These are phyloP conservation scores for Vanrija sp. DNA, from an alignment of 1,284 basidiomycete species.

Conservation along the genomic window DNA sequence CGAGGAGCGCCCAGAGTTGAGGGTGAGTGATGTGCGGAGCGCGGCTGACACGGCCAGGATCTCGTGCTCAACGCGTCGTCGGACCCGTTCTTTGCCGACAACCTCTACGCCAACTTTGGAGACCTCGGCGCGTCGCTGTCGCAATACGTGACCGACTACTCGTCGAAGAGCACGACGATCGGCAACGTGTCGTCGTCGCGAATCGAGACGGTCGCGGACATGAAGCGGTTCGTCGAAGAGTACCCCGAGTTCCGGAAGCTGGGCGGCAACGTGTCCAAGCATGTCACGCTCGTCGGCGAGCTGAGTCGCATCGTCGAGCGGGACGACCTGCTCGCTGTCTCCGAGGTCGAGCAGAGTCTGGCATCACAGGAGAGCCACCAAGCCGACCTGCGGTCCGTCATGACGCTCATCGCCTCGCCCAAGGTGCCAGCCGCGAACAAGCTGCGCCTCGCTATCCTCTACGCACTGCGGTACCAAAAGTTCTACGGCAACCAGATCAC, in stretches of 20 bases:
- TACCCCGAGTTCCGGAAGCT: conserved; percentile 96
- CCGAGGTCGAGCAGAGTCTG: conserved; percentile 94
- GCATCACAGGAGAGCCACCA: conserved; percentile 79
- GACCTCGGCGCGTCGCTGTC: conserved; percentile 92
- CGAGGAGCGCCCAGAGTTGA: conserved; percentile 79
- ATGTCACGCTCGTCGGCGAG: conserved; percentile 94
- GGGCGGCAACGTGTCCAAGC: conserved; percentile 97
- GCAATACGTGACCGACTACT: conserved; percentile 91
- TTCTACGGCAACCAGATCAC: conserved; percentile 79
- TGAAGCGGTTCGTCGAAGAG: conserved; percentile 97
- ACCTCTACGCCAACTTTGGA: conserved; percentile 92
- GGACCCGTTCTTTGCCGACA: conserved; percentile 90
- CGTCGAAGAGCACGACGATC: conserved; percentile 62
- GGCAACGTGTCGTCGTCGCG: conserved; percentile 54
- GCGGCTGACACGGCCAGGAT: conserved; percentile 61
- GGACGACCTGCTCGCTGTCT: conserved; percentile 80
- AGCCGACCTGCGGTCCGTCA: conserved; percentile 80
- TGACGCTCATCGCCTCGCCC: conserved; percentile 63
- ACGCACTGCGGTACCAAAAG: conserved; percentile 93
- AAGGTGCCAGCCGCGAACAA: conserved; percentile 74
- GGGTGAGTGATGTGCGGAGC: conserved; percentile 55
- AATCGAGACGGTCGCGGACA: conserved; percentile 94
- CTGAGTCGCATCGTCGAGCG: conserved; percentile 83
- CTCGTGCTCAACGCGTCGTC: conserved; percentile 87
- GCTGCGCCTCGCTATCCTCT: conserved; percentile 87